Evolutionary conservation across 768 basidiomycete species (phyloP), one percentile per base, ranked within the genome.

Genomic region (Suillus subluteus): DNA sequence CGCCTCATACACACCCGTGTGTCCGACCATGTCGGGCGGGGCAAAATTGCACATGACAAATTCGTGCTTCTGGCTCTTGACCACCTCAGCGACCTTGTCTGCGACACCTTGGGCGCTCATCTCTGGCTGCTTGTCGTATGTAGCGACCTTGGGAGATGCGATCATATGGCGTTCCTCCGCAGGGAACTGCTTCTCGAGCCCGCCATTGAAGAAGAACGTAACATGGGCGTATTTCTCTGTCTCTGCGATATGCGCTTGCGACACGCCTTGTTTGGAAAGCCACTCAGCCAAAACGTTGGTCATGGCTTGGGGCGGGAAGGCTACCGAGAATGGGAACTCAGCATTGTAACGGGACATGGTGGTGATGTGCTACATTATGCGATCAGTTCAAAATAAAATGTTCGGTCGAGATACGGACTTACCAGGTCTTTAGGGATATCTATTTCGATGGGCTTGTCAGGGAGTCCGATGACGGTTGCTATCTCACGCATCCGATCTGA

Each of bases 21-120:
- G 96, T 43, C 96, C 95, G 63, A 97, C 96, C 96, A 98, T 97
- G 74, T 98, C 96, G 5, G 96, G 96, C 43, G 96, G 96, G 4
- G 96, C 96, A 78, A 97, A 98, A 81, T 97, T 98, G 82, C 95
- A 97, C 95, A 98, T 98, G 66, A 98, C 87, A 73, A 98, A 98
- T 54, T 96, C 92, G 73, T 93, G 85, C 56, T 88, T 83, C 64
- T 83, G 79, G 71, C 82, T 81, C 73, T 84, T 85, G 69, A 98
- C 85, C 9, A 95, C 84, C 77, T 94, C 90, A 1, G 93, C 92
- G n/a, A 98, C 95, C 77, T 94, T 94, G 73, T 95, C 92, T 0
- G 95, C 96, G 21, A 98, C 96, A 46, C 82, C 86, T 69, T 93
- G 90, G 5, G 88, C 95, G 74, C 89, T 91, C 96, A 98, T 98